phyloP scores from a whole-genome alignment of 208 protist species.

The Trichomonas gallinae region DNA sequence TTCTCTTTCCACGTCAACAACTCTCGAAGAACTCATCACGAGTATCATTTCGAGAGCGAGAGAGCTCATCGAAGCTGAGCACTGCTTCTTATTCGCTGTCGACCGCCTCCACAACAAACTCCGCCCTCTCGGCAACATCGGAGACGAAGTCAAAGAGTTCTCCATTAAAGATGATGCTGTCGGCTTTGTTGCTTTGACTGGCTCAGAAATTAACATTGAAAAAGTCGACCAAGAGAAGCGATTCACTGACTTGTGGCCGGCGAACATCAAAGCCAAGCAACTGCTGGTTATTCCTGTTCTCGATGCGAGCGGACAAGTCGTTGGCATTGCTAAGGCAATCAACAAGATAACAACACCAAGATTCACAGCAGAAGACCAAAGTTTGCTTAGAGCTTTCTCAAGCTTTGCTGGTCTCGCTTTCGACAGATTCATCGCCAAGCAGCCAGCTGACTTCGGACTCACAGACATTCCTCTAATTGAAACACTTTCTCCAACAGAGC shows the following conservation, averaged over 20 bases:
- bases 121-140: background rate
- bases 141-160: background rate
- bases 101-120: background rate
- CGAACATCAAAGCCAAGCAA: background rate
- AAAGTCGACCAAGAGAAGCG: background rate
- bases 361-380: slow-evolving; percentile 14
- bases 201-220: background rate
- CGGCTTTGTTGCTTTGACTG: background rate
- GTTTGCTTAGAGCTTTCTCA: background rate
- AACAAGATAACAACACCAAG: background rate
- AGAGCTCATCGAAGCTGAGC: slow-evolving; percentile 13
- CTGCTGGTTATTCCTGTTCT: background rate
- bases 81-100: background rate
- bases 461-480: background rate
- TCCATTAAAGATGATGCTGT: background rate
- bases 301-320: background rate
- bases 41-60: background rate
- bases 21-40: background rate
- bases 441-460: background rate
- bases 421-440: background rate
- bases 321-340: background rate
- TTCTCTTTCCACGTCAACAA: background rate
- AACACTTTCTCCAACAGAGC: background rate
- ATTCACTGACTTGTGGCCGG: background rate
- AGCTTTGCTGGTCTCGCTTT: background rate